Conservation (phyloP, 441 rosid species). For the Eruca vesicaria region DNA sequence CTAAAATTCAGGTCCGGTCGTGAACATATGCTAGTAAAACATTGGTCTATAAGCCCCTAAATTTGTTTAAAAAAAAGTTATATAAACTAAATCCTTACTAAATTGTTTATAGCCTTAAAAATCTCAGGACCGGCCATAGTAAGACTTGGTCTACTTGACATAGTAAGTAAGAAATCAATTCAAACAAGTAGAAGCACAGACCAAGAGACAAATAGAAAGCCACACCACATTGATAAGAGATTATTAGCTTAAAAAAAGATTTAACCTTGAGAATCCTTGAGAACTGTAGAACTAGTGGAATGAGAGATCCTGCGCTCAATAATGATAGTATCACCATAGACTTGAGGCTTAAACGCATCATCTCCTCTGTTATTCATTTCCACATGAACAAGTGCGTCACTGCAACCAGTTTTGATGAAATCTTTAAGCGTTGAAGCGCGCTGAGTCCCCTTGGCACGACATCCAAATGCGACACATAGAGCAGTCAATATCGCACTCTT, state of each 20-base stretch:
- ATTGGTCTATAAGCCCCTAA: not conserved
- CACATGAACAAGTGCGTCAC: constrained; percentile 67
- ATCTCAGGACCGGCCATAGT: not conserved
- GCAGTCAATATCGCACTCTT: constrained; percentile 94
- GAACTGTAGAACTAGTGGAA: constrained; percentile 48
- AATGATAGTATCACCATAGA: constrained; percentile 58
- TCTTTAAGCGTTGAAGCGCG: constrained; percentile 81
- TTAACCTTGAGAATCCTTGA: constrained; percentile 70
- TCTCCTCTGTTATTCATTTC: constrained; percentile 71
- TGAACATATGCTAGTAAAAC: no score
- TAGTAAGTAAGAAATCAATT: not conserved
- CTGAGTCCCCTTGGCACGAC: constrained; percentile 86
- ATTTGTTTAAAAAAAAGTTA: not conserved
- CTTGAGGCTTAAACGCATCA: constrained; percentile 74
- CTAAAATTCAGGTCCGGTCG: no score
- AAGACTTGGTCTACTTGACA: not conserved
- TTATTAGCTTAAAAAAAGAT: not conserved
- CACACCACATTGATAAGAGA: not conserved
- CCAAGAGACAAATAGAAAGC: not conserved
- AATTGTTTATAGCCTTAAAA: not conserved
- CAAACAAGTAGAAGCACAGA: not conserved
- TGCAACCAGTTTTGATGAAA: constrained; percentile 80
- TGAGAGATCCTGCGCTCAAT: constrained; percentile 78
- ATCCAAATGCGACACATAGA: constrained; percentile 86
- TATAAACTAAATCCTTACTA: not conserved